A percentile compares a stretch with the other conserved stretches of the same genome.
Evolutionary conservation across 2,329 filamentous ascomycete species (phyloP).

Genomic region (Aspergillus unguis): DNA sequence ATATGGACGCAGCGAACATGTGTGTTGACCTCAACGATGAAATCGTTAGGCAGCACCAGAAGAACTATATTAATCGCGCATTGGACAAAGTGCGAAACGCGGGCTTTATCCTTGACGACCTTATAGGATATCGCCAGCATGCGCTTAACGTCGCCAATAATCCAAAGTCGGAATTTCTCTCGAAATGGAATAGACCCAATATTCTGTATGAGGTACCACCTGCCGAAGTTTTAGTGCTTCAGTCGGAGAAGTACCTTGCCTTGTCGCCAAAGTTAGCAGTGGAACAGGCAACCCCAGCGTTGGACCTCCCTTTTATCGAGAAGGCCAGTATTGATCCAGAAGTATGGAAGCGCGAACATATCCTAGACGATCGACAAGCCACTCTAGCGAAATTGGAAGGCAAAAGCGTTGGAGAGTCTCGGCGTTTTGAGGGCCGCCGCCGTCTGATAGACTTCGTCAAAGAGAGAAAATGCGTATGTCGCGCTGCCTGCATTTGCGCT

Average conservation of each 20-base stretch:
- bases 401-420: conserved; percentile 34
- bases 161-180: conserved; percentile 21
- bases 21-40: conserved; percentile 26
- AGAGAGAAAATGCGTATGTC: conserved; percentile 37
- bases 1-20: conserved; percentile 28
- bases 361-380: conserved; percentile 31
- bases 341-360: conserved; percentile 25
- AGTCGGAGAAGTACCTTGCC: conserved; percentile 38
- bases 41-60: conserved; percentile 29
- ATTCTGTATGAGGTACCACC: conserved; percentile 30
- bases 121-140: conserved; percentile 29
- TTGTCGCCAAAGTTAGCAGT: conserved; percentile 19
- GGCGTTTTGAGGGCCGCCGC: conserved; percentile 25
- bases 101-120: conserved; percentile 22
- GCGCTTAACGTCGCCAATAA: conserved; percentile 24
- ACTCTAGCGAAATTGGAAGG: conserved; percentile 34
- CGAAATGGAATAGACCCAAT: conserved; percentile 31
- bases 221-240: conserved; percentile 25
- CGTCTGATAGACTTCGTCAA: conserved; percentile 27
- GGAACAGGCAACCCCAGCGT: conserved; percentile 14
- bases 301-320: conserved; percentile 27
- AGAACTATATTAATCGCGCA: conserved; percentile 25
- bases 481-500: conserved; percentile 32
- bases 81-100: conserved; percentile 15
- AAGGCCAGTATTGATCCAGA: conserved; percentile 14